Conservation (phyloP, 768 basidiomycete species). For the Dioszegia crocea region DNA sequence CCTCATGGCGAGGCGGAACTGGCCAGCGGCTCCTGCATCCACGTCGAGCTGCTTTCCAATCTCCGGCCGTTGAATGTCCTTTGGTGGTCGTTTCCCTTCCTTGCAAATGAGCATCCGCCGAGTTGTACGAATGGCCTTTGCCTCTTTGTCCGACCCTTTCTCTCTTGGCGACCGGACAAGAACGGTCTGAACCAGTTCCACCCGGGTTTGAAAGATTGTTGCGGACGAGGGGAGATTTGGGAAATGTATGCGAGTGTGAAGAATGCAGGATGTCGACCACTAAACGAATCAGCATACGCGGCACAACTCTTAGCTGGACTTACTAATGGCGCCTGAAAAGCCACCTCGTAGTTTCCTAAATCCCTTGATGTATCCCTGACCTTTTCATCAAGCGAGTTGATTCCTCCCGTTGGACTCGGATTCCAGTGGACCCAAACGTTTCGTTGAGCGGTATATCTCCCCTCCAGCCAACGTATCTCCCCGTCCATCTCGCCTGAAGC, state of each 20-base stretch:
- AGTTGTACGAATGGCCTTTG: background rate
- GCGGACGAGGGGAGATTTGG: constrained; percentile 12
- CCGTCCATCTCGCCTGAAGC: background rate
- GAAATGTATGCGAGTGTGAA: constrained; percentile 11
- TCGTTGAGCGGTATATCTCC: background rate
- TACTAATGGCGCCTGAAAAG: constrained; percentile 12
- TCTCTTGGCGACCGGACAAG: constrained; percentile 19
- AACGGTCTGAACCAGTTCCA: constrained; percentile 21
- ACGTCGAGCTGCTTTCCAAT: background rate
- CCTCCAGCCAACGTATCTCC: constrained; percentile 12
- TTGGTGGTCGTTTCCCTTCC: constrained; percentile 3
- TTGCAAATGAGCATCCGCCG: background rate
- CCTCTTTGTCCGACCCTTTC: background rate
- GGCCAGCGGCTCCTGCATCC: constrained; percentile 12
- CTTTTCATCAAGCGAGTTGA: constrained; percentile 17
- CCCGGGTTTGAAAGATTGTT: constrained; percentile 26
- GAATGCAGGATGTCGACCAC: constrained; percentile 27
- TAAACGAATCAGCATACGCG: background rate
- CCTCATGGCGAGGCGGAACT: constrained; percentile 12
- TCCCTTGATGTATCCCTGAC: background rate
- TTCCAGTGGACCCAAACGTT: constrained; percentile 10
- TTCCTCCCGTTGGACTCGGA: constrained; percentile 11
- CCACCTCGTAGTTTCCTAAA: constrained; percentile 10
- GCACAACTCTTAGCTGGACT: too few relatives aligned
- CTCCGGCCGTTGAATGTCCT: constrained; percentile 1